Conservation (phyloP, 768 basidiomycete species). For the Naganishia vishniacii region DNA sequence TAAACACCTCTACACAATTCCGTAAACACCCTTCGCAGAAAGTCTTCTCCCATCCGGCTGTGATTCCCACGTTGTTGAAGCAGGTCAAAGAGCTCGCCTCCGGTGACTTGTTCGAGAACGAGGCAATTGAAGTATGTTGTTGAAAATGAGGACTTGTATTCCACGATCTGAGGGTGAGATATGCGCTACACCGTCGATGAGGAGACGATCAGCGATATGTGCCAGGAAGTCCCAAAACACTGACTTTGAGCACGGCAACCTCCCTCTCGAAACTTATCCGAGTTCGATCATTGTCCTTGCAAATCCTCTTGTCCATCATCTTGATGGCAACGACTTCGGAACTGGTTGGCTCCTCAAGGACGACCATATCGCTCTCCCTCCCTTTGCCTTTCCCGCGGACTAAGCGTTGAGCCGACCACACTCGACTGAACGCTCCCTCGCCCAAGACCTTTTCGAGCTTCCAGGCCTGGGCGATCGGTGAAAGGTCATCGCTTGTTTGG, state of each 20-base stretch:
- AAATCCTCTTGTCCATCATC: conserved; percentile 53
- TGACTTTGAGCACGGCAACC: conserved; percentile 73
- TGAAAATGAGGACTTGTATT: conserved; percentile 65
- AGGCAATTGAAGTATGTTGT: conserved; percentile 69
- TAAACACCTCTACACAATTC: conserved; percentile 72
- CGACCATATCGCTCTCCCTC: background rate
- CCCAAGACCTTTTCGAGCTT: conserved; percentile 38
- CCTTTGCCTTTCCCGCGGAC: background rate
- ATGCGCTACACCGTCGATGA: conserved; percentile 56
- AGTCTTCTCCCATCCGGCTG: conserved; percentile 43
- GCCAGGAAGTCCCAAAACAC: conserved; percentile 31
- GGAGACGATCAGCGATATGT: background rate
- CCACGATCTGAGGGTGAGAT: conserved; percentile 72
- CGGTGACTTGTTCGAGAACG: conserved; percentile 67
- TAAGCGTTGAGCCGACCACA: conserved; percentile 37
- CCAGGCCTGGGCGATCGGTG: conserved; percentile 28
- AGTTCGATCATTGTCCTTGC: conserved; percentile 63
- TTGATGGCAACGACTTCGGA: conserved; percentile 57
- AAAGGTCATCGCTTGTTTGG: background rate
- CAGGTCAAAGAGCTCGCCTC: conserved; percentile 75
- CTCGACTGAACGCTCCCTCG: conserved; percentile 46
- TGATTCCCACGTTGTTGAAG: conserved; percentile 54
- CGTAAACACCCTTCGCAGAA: conserved; percentile 65
- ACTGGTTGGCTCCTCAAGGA: conserved; percentile 29
- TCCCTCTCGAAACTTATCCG: conserved; percentile 73